Base-by-base conservation (phyloP, 2,329 filamentous ascomycete genomes). In the Aspergillus sclerotialis region DNA sequence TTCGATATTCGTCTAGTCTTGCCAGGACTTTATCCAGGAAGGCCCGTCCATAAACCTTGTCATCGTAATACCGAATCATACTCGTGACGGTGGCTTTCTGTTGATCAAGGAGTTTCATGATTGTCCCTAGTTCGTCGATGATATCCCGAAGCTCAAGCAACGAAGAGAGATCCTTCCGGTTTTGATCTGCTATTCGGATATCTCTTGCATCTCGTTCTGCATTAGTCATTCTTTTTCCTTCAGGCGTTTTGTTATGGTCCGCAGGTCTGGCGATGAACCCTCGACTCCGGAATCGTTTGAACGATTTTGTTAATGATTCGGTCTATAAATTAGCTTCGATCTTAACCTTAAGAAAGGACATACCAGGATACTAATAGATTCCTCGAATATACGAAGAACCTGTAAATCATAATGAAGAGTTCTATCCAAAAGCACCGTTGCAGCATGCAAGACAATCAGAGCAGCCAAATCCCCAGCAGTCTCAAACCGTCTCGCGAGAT, bases 351-450 rank as follows among this genome's bases (percentile, higher is more conserved):
- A n/a, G n/a, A n/a, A n/a, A n/a, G n/a, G 19, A 23, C 62, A 29
- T 52, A 79, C 76, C 42, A 81, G 48, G 14, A 80, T 72, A 9
- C 76, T 78, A 19, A 82, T 76, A 4, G 76, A 78, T 40, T 82
- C 78, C 44, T 80, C 76, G 30, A 82, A 81, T 1, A 82, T 76
- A 2, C 76, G 70, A 38, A 81, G 78, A 0, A 81, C 66, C 38
- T 82, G 75, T 0, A 82, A 58, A 30, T 81, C 75, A 0, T 72
- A 73, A 44, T 81, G 75, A 0, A 75, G 72, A 0, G 75, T 68
- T 16, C 72, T 63, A 16, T 81, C 76, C 0, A 82, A 61, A 1
- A 82, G 61, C 0, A 80, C 76, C 1, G 72, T 80, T 3, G 79
- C 69, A 1, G 78, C 76, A 41, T 81, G 77, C 3, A 78, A 58